A percentile compares a stretch with the other conserved stretches of the same genome.
Conservation (phyloP, 1,284 basidiomycete genomes). For the Cystobasidium sp. region DNA sequence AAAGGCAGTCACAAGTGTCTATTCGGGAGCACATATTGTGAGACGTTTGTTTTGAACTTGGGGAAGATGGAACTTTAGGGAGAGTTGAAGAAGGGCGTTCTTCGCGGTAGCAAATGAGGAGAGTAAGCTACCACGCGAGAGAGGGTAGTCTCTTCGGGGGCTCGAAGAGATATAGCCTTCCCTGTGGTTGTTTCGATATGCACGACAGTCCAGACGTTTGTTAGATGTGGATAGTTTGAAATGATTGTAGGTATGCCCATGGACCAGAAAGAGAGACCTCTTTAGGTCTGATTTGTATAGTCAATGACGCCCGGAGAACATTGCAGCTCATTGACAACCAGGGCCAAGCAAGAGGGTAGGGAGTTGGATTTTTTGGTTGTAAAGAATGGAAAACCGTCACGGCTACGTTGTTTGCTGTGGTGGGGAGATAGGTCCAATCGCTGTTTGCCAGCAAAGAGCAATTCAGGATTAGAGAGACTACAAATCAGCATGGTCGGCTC, state of each 20-base stretch:
- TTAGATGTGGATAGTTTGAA: background rate
- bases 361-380: background rate
- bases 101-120: too few relatives aligned
- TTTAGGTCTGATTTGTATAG: background rate
- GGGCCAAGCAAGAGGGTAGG: background rate
- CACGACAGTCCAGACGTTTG: constrained; percentile 30
- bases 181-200: constrained; percentile 5
- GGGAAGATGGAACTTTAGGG: too few relatives aligned
- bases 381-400: constrained; percentile 4
- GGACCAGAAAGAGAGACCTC: background rate
- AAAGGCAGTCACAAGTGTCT: too few relatives aligned
- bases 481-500: background rate
- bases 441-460: background rate
- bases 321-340: background rate
- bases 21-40: too few relatives aligned
- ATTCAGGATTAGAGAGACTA: background rate
- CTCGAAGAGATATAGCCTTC: background rate
- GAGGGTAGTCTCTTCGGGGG: background rate
- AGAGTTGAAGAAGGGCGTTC: too few relatives aligned
- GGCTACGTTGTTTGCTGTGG: constrained; percentile 27
- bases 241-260: background rate
- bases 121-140: background rate
- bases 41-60: too few relatives aligned
- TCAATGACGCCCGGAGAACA: background rate
- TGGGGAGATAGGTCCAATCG: constrained; percentile 44